Evolutionary conservation across 768 basidiomycete species (phyloP), one percentile per base, ranked within the genome.

Genomic region (Nidula microcarpa): DNA sequence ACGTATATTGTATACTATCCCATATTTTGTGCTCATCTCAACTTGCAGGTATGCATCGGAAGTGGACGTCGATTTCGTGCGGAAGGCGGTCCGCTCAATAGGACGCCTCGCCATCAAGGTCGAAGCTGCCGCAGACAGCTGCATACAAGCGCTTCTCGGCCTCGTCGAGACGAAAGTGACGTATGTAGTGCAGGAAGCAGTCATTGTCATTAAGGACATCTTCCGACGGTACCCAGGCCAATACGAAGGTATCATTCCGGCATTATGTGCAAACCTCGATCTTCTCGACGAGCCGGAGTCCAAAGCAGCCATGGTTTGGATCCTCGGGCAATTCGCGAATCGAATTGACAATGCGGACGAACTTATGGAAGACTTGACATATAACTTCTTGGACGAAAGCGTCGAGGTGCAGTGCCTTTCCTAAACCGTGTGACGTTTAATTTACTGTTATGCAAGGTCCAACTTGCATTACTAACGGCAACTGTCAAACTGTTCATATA

Each of bases 71-170:
- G 97, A 99, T 70, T 98, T 98, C 64, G 95, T 98, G 33, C 86
- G 97, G 44, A 98, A 98, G 71, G 91, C 96, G 7, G 97, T 99
- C 30, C 85, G 97, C 33, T 97, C 96, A 3, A 96, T 99, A 57
- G 97, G 97, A 6, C 87, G 96, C 17, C 73, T 98, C n/a, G 95
- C 97, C 13, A 98, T 98, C 80, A 98, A 98, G 71, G 92, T 99
- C 51, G 82, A 92, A 60, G 74, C 80, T 10, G 91, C 94, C 9
- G 86, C 96, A 33, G 93, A 98, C 68, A 80, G 75, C 46, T 98
- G 96, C 72, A 98, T 98, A 60, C 77, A 89, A 59, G 86, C 88
- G 0, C 75, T 99, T 43, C 82, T 99, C 39, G 73, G 79, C 36
- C 83, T 99, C 55, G 88, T 99, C 62, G 88, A 92, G 60, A 96